A percentile compares a stretch with the other conserved stretches of the same genome.
Conservation (phyloP, 2,329 filamentous ascomycete species). For the Chaetomium olivaceum region DNA sequence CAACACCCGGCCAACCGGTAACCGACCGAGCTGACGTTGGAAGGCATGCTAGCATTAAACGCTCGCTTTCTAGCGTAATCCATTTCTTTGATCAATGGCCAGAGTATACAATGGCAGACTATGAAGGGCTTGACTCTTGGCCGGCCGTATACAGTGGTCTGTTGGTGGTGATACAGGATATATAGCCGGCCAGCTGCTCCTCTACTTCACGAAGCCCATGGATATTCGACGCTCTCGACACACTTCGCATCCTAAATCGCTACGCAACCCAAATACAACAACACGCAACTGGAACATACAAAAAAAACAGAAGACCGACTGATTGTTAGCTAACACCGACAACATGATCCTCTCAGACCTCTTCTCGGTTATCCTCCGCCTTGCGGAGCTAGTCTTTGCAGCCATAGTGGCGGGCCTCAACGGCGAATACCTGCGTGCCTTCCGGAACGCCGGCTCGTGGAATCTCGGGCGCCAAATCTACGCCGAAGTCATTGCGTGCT, state of each 20-base stretch:
- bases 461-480: conserved; percentile 70
- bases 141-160: not conserved
- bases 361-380: conserved; percentile 58
- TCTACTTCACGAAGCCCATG: not conserved
- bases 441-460: conserved; percentile 51
- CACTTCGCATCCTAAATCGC: not conserved
- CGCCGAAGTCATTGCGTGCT: conserved; percentile 67
- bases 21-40: conserved; percentile 4
- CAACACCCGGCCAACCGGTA: not conserved
- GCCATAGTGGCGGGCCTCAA: conserved; percentile 71
- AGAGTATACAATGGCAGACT: not conserved
- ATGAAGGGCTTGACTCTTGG: not conserved
- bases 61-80: not conserved
- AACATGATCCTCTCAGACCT: conserved; percentile 56
- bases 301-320: conserved; percentile 20
- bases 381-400: conserved; percentile 65
- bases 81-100: not conserved
- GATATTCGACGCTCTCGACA: not conserved
- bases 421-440: conserved; percentile 62
- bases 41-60: not conserved
- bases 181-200: conserved; percentile 5
- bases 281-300: not conserved
- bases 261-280: not conserved
- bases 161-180: conserved; percentile 10
- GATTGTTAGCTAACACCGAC: not conserved